phyloP scores from a whole-genome alignment of 495 filamentous ascomycete genomes.

The Aspergillus ellipticus region DNA sequence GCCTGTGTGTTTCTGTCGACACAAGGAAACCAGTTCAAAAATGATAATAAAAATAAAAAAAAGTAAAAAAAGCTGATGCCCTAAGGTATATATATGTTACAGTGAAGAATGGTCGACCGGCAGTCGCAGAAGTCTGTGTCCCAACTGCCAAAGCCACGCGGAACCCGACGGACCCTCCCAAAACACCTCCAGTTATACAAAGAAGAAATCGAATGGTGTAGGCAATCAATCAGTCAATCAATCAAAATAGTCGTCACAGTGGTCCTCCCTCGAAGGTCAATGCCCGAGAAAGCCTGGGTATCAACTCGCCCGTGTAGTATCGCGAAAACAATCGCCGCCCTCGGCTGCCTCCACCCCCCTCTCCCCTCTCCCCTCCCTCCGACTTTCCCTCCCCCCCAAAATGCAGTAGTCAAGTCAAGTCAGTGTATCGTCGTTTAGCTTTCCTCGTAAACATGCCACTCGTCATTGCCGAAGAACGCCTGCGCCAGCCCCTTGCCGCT shows the following conservation, averaged over 20 bases:
- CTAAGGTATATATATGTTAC: constrained; percentile 22
- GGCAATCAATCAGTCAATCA: constrained; percentile 2
- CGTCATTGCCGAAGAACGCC: constrained; percentile 56
- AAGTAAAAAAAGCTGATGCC: constrained; percentile 12
- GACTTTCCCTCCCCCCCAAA: neutral
- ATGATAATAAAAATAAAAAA: constrained; percentile 10
- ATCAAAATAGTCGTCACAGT: constrained; percentile 18
- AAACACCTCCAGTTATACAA: constrained; percentile 25
- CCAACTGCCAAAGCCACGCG: neutral
- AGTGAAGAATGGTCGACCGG: constrained; percentile 12
- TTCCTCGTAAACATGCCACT: constrained; percentile 53
- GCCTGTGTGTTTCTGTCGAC: neutral
- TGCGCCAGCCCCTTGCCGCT: constrained; percentile 60
- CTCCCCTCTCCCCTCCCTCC: neutral
- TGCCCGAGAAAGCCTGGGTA: constrained; percentile 23
- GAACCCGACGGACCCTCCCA: constrained; percentile 9
- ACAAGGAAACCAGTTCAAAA: constrained; percentile 9
- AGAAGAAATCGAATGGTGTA: constrained; percentile 10
- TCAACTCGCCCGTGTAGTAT: constrained; percentile 23
- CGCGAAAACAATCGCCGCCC: constrained; percentile 11
- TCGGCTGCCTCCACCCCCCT: neutral
- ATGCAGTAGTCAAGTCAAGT: constrained; percentile 5
- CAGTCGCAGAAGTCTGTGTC: neutral
- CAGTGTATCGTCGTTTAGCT: neutral
- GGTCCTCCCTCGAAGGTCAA: constrained; percentile 17